These are phyloP conservation scores for Fusarium protoensiforme DNA, from an alignment of 2,329 filamentous ascomycete species.

Conservation along the genomic window DNA sequence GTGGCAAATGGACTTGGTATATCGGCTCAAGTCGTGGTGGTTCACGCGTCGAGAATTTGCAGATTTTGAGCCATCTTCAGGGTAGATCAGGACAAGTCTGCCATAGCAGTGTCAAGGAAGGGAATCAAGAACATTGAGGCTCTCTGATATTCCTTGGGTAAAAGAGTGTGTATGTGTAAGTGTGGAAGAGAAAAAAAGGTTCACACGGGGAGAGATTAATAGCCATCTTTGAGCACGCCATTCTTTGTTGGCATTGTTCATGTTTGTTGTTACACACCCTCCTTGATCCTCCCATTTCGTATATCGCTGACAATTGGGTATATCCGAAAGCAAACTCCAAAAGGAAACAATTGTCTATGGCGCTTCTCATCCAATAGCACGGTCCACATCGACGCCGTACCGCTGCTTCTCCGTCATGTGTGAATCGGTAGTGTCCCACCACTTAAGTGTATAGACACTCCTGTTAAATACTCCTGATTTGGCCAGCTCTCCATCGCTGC, in stretches of 20 bases:
- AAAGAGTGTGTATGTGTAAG: background rate
- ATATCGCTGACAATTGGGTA: background rate
- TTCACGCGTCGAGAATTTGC: background rate
- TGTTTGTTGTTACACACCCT: background rate
- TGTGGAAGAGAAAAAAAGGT: background rate
- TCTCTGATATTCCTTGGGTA: background rate
- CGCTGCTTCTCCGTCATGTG: slow-evolving; percentile 12
- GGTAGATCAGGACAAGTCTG: background rate
- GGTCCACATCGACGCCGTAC: slow-evolving; percentile 48
- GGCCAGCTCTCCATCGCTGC: slow-evolving; percentile 29
- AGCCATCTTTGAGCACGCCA: background rate
- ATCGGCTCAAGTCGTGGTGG: background rate
- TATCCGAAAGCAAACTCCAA: slow-evolving; percentile 2
- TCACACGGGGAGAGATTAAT: background rate
- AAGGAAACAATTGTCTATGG: background rate
- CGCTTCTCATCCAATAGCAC: slow-evolving; percentile 2
- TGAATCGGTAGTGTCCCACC: slow-evolving; percentile 53
- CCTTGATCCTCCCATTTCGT: background rate
- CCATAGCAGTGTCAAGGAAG: too few species aligned
- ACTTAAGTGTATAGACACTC: slow-evolving; percentile 52
- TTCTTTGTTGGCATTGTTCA: background rate
- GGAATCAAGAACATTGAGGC: background rate
- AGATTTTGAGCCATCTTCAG: background rate
- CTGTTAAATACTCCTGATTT: slow-evolving; percentile 20
- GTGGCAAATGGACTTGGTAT: fast-evolving